Evolutionary conservation across 805 yeast genomes (phyloP), one percentile per base, ranked within the genome.

Genomic region (Alloascoidea hylecoeti): DNA sequence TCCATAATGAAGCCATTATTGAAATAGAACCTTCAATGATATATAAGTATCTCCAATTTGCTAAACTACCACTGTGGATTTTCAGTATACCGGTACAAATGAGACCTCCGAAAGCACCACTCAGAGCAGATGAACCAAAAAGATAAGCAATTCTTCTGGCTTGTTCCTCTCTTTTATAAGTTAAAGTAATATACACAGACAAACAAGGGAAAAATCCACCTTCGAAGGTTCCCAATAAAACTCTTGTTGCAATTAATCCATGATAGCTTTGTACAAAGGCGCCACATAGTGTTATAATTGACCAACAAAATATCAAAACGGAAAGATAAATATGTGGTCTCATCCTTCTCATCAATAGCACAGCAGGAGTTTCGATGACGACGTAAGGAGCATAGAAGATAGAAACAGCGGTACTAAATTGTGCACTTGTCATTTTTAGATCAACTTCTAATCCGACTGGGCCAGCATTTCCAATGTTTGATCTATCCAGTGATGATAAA

Each of bases 81-180:
- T 46, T 72, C 56, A 42, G 77, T 70, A 43, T 71, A 9, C 30
- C 72, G 47, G 69, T 74, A 4, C 88, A 85, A 46, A 80, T 66
- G 18, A 82, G 73, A 41, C 86, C 86, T 9, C 79, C 78, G 46
- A 81, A 79, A 16, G 82, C 86, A 52, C 92, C 88, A 2, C 88
- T 83, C 39, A 81, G 63, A 44, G 79, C 70, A 3, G 88, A 76
- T 35, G 79, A 73, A 27, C 78, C 63, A 58, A 80, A 78, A 56
- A 80, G 79, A 38, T 74, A 68, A 4, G 72, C 63, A 42, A 66
- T 55, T 35, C 77, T 55, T 17, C 60, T 53, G 3, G 71, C 72
- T 41, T 66, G 60, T 45, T 71, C 75, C 36, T 58, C 55, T 41
- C 68, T 58, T 36, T 68, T 61, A 44, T 69, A 70, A 36, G 67